Evolutionary conservation across 129 eudicot species (phyloP).

Genomic region (Kitagawia praeruptora): DNA sequence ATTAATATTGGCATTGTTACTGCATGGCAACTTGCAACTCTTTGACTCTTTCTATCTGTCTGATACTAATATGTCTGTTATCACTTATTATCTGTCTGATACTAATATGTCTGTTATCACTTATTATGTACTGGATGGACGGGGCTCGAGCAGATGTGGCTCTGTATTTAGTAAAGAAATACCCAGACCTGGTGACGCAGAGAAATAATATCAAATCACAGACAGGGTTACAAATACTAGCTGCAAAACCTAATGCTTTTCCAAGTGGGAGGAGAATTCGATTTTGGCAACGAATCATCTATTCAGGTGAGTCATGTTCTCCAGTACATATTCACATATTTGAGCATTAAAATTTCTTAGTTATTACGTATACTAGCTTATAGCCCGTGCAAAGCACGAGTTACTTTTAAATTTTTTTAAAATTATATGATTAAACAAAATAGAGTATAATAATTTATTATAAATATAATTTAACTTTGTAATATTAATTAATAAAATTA

Average conservation of each 20-base stretch:
- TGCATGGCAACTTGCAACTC: background rate
- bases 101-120: background rate
- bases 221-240: constrained; percentile 26
- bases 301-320: background rate
- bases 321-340: background rate
- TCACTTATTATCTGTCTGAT: no score
- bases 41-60: no score
- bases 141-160: constrained; percentile 19
- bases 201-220: constrained; percentile 18
- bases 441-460: no score
- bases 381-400: no score
- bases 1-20: no score
- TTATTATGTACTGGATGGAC: background rate
- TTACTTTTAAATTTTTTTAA: no score
- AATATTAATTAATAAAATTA: no score
- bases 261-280: constrained; percentile 23
- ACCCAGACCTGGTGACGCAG: constrained; percentile 26
- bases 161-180: constrained; percentile 19
- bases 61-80: background rate
- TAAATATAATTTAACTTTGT: no score
- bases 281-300: constrained; percentile 24
- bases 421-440: no score
- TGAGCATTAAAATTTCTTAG: background rate
- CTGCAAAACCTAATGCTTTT: constrained; percentile 29
- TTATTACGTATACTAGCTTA: no score